Conservation (phyloP, 192 early-diverging fungal genomes). For the Spizellomyces sp. region DNA sequence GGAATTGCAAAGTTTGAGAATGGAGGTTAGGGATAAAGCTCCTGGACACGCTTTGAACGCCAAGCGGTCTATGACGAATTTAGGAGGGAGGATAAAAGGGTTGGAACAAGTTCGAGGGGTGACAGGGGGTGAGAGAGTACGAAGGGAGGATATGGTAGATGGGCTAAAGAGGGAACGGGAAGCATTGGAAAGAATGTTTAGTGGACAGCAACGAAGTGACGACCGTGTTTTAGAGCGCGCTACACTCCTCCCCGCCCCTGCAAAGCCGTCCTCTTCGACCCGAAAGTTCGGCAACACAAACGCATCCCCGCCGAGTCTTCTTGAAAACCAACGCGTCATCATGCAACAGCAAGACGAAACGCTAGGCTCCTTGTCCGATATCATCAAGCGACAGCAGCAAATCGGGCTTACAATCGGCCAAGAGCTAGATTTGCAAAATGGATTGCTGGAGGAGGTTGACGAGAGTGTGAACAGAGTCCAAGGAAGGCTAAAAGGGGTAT, state of each 20-base stretch:
- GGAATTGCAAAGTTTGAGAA: no score
- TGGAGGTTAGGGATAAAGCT: no score
- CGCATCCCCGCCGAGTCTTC: constrained; percentile 72
- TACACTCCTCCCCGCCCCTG: constrained; percentile 6
- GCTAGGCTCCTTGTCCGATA: constrained; percentile 72
- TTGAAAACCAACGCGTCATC: constrained; percentile 73
- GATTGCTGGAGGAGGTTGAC: constrained; percentile 82
- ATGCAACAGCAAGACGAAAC: constrained; percentile 85
- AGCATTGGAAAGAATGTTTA: constrained; percentile 12
- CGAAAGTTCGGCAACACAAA: constrained; percentile 65
- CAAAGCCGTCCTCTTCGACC: background rate
- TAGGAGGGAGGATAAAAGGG: no score
- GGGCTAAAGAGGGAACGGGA: background rate
- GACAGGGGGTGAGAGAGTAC: background rate
- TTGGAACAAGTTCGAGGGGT: no score
- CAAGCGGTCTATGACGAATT: no score
- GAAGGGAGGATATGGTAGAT: background rate
- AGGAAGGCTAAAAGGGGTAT: constrained; percentile 72
- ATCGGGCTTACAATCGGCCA: constrained; percentile 84
- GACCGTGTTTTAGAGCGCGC: constrained; percentile 1
- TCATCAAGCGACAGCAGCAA: constrained; percentile 82
- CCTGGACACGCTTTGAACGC: no score
- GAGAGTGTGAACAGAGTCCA: constrained; percentile 76
- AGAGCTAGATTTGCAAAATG: constrained; percentile 91
- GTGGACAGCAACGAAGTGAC: background rate